phyloP scores from a whole-genome alignment of 1,139 yeast genomes.

The Candida gigantensis region DNA sequence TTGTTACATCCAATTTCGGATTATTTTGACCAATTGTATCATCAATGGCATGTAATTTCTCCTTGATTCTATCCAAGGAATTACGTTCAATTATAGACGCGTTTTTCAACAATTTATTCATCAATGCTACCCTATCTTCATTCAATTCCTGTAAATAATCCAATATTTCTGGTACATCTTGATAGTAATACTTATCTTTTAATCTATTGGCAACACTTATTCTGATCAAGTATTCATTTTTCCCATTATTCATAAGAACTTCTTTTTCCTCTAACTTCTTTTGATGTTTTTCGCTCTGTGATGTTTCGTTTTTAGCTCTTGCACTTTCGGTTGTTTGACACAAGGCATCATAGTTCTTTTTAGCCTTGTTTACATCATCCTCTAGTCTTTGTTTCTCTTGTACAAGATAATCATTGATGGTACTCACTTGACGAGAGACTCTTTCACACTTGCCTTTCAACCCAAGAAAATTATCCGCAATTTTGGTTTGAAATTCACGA shows the following conservation, averaged over 20 bases:
- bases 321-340: slow-evolving; percentile 82
- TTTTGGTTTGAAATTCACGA: slow-evolving; percentile 59
- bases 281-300: slow-evolving; percentile 58
- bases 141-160: slow-evolving; percentile 85
- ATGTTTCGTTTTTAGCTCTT: slow-evolving; percentile 67
- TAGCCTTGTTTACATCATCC: slow-evolving; percentile 68
- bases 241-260: slow-evolving; percentile 80
- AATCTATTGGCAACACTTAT: slow-evolving; percentile 85
- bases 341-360: slow-evolving; percentile 72
- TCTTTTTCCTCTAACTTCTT: slow-evolving; percentile 63
- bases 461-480: slow-evolving; percentile 62
- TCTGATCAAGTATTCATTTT: slow-evolving; percentile 78
- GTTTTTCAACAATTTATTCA: slow-evolving; percentile 68
- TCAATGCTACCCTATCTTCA: slow-evolving; percentile 71
- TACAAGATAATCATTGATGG: slow-evolving; percentile 58
- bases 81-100: slow-evolving; percentile 68
- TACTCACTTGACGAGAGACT: slow-evolving; percentile 56
- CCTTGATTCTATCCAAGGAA: slow-evolving; percentile 53
- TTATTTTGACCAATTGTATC: slow-evolving; percentile 66
- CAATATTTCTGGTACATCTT: slow-evolving; percentile 88
- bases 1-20: slow-evolving; percentile 77
- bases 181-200: slow-evolving; percentile 90
- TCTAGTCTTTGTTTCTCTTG: slow-evolving; percentile 61
- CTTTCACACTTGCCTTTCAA: slow-evolving; percentile 56
- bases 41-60: slow-evolving; percentile 55